phyloP scores from a whole-genome alignment of 2,329 filamentous ascomycete genomes.

The Cyphellophora europaea region DNA sequence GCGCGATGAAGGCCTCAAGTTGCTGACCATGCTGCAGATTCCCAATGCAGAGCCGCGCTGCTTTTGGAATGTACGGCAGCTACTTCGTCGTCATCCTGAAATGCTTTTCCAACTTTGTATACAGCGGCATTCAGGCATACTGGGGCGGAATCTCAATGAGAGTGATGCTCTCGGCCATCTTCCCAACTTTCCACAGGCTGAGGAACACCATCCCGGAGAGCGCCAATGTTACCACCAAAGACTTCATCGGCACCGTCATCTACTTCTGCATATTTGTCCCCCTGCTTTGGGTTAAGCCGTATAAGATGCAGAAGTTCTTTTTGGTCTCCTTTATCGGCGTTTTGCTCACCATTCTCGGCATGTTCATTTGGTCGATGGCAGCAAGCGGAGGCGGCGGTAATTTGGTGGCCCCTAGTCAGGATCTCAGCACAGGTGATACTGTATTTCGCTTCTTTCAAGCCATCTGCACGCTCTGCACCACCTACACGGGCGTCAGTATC shows the following conservation, averaged over 20 bases:
- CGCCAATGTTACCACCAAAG: constrained; percentile 1
- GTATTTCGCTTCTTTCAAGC: too few species aligned
- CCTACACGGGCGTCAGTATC: too few species aligned
- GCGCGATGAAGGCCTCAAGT: too few species aligned
- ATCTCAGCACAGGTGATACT: too few species aligned
- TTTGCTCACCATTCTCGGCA: background rate
- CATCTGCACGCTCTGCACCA: too few species aligned
- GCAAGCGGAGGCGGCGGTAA: background rate
- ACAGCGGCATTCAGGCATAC: constrained; percentile 10
- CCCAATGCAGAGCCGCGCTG: too few species aligned
- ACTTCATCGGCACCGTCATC: background rate
- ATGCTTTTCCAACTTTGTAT: constrained; percentile 11
- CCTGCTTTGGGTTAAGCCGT: background rate
- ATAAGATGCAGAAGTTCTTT: background rate
- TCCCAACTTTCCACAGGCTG: constrained; percentile 1
- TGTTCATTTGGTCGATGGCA: background rate
- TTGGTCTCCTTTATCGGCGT: background rate
- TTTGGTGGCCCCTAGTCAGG: too few species aligned
- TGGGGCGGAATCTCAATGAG: constrained; percentile 20
- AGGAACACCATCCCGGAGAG: constrained; percentile 1
- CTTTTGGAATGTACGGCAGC: constrained; percentile 20
- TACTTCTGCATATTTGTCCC: background rate
- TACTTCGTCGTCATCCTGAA: constrained; percentile 18
- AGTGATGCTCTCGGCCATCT: constrained; percentile 7
- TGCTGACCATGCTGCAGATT: too few species aligned